Evolutionary conservation across 768 basidiomycete species (phyloP).

Genomic region (Tulasnella sp.): DNA sequence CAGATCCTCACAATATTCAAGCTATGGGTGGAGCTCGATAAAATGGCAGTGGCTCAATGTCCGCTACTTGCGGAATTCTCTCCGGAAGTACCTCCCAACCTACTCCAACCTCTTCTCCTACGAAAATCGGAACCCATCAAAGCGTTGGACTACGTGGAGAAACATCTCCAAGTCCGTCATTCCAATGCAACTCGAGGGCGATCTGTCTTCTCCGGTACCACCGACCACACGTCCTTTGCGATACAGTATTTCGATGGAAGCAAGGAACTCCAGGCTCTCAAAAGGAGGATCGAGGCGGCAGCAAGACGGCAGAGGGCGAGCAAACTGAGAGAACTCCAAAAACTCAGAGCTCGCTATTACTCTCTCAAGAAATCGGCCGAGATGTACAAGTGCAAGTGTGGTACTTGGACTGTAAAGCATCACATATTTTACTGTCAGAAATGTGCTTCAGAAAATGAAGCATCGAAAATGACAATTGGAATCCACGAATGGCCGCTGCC

Average conservation of each 20-base stretch:
- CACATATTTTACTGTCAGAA: conserved; percentile 23
- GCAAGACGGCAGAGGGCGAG: background rate
- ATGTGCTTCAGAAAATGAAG: conserved; percentile 21
- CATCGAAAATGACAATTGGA: conserved; percentile 22
- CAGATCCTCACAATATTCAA: conserved; percentile 33
- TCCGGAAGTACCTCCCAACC: conserved; percentile 30
- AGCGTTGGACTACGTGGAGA: conserved; percentile 23
- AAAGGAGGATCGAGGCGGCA: background rate
- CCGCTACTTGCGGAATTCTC: conserved; percentile 34
- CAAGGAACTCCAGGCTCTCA: background rate
- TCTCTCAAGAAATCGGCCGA: too few relatives aligned
- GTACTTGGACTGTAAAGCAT: too few relatives aligned
- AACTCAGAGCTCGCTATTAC: too few relatives aligned
- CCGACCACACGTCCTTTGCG: conserved; percentile 21
- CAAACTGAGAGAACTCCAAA: too few relatives aligned
- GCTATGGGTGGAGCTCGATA: conserved; percentile 40
- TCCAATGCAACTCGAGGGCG: conserved; percentile 9
- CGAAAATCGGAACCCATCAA: conserved; percentile 23
- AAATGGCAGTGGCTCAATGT: conserved; percentile 23
- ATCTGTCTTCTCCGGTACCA: conserved; percentile 28
- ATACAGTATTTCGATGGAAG: background rate
- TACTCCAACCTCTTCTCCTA: conserved; percentile 34
- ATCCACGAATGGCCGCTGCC: conserved; percentile 41
- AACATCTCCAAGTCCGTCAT: conserved; percentile 27
- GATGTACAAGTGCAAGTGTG: too few relatives aligned